Base-by-base conservation (phyloP, 192 early-diverging fungal species). In the Coemansia sp. region DNA sequence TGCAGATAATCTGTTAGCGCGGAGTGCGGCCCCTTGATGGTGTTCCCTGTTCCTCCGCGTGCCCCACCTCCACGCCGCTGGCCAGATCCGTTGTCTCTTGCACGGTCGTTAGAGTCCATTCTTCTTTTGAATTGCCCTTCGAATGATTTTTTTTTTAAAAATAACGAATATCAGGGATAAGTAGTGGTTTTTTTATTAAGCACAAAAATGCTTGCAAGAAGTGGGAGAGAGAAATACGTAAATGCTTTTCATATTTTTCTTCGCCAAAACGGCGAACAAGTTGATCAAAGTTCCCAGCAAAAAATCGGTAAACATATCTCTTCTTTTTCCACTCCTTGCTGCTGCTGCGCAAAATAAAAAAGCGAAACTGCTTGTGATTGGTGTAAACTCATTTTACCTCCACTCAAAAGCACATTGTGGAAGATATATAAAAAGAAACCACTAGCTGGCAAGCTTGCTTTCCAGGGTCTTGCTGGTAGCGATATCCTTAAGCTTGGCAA, bases 401-500 rank as follows among this genome's bases (percentile, higher is more conserved):
- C n/a, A n/a, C n/a, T n/a, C n/a, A n/a, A n/a, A n/a, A n/a, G n/a
- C n/a, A n/a, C n/a, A n/a, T n/a, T n/a, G n/a, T n/a, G n/a, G n/a
- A n/a, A n/a, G n/a, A n/a, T n/a, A n/a, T n/a, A n/a, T 31, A 8
- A 65, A 61, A 33, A 59, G 10, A 21, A 59, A 67, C 33, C 35
- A 51, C 15, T 59, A 71, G 20, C 48, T 52, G 29, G 39, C 82
- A 40, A 92, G 70, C 58, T 87, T 86, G 68, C 86, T 88, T 20
- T 83, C 81, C 16, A 86, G 58, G 25, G 76, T 66, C 77, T 80
- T 87, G 59, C 78, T 86, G 28, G 87, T 74, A 82, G 89, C 91
- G 56, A 97, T 75, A 34, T 84, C 75, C 26, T 83, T 59, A n/a
- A 95, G 75, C 83, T 90, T 81, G 15, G 75, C 52, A n/a, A 94